These are phyloP conservation scores for Calonectria naviculata DNA, from an alignment of 2,329 filamentous ascomycete species.

Conservation along the genomic window DNA sequence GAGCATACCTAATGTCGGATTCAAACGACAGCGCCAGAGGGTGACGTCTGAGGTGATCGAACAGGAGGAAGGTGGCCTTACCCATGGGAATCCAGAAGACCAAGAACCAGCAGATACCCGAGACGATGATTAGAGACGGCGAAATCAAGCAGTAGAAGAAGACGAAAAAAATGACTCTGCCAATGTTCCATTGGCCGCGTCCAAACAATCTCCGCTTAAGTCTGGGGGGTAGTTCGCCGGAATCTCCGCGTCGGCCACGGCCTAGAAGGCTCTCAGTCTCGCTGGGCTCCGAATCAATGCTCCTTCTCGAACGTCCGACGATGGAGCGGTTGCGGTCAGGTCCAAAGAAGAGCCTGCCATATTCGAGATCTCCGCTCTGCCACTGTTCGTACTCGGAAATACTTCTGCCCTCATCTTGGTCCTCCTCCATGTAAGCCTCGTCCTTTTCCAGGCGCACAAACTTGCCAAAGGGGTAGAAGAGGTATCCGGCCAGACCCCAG, in stretches of 20 bases:
- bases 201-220: constrained; percentile 91
- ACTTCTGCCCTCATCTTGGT: constrained; percentile 93
- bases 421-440: constrained; percentile 93
- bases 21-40: constrained; percentile 94
- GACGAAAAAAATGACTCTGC: constrained; percentile 93
- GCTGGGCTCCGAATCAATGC: constrained; percentile 84
- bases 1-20: constrained; percentile 81
- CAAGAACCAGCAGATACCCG: constrained; percentile 91
- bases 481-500: constrained; percentile 84
- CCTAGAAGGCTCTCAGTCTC: constrained; percentile 93
- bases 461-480: constrained; percentile 97
- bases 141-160: constrained; percentile 96
- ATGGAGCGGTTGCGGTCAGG: constrained; percentile 82
- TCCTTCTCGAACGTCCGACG: constrained; percentile 86
- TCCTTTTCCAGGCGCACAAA: constrained; percentile 95
- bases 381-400: constrained; percentile 99
- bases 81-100: constrained; percentile 99
- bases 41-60: constrained; percentile 92
- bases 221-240: constrained; percentile 46
- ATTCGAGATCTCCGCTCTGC: constrained; percentile 97
- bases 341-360: constrained; percentile 95
- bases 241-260: constrained; percentile 63
- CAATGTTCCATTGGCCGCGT: constrained; percentile 94
- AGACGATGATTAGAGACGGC: constrained; percentile 86
- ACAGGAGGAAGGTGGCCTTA: constrained; percentile 88